Percentiles rank a stretch among this genome's conserved stretches.
Evolutionary conservation across 1,284 basidiomycete genomes (phyloP).

Genomic region (Cronartium ribicola): DNA sequence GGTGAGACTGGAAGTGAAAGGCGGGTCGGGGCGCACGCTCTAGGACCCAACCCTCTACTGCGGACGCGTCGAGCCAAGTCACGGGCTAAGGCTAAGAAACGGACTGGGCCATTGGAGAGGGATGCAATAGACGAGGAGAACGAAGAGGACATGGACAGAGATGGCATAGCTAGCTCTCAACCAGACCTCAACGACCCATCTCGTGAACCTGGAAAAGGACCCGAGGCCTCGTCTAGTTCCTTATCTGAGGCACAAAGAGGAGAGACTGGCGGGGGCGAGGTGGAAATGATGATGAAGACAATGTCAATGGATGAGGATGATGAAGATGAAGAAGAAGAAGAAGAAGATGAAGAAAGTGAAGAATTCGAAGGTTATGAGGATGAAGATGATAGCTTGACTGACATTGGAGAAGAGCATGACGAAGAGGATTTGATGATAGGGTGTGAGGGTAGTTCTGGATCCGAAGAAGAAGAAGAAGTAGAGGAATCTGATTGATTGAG

Average conservation of each 20-base stretch:
- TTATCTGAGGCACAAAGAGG: background rate
- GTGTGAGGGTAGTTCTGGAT: background rate
- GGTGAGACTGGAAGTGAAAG: background rate
- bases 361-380: background rate
- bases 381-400: slow-evolving; percentile 4
- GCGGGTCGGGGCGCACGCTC: background rate
- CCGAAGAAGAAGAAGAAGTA: slow-evolving; percentile 9
- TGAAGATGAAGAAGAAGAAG: background rate
- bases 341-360: background rate
- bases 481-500: no score
- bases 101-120: background rate
- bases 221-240: background rate
- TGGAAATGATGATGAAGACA: background rate
- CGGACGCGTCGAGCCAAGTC: background rate
- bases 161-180: background rate
- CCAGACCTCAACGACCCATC: background rate
- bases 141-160: background rate
- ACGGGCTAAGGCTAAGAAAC: background rate
- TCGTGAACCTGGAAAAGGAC: no score
- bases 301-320: background rate
- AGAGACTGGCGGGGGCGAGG: background rate
- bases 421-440: background rate
- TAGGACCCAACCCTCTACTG: slow-evolving; percentile 9
- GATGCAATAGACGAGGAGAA: background rate
- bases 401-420: slow-evolving; percentile 2